Evolutionary conservation across 2,329 filamentous ascomycete species (phyloP).

Genomic region (Colletotrichum sp.): DNA sequence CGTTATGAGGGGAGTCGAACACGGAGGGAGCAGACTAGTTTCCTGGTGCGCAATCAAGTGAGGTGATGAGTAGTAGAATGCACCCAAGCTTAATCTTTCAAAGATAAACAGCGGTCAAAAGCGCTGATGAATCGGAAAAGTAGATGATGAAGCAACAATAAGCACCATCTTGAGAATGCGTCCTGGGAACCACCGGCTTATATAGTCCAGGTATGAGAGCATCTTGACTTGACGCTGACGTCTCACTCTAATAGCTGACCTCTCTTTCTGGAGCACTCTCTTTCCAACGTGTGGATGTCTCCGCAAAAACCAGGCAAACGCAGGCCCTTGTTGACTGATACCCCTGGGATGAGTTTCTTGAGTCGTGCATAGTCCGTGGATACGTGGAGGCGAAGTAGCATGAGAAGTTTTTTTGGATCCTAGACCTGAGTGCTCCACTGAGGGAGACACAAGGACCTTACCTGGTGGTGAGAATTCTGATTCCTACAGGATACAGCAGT

Average conservation of each 20-base stretch:
- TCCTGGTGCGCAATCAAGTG: not conserved
- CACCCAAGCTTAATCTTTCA: not conserved
- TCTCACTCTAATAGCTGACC: not conserved
- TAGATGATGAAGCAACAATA: not conserved
- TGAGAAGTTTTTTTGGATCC: slow-evolving; percentile 21
- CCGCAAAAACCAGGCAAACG: slow-evolving; percentile 25
- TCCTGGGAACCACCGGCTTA: not conserved
- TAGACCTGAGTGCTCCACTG: slow-evolving; percentile 7
- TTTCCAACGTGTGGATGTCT: not conserved
- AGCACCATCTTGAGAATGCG: not conserved
- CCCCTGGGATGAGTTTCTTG: slow-evolving; percentile 19
- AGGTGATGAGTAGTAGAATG: not conserved
- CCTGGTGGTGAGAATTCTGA: slow-evolving; percentile 4
- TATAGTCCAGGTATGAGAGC: slow-evolving; percentile 10
- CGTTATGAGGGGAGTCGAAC: no score
- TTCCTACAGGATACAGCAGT: not conserved
- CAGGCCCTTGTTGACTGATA: slow-evolving; percentile 13
- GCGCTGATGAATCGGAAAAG: not conserved
- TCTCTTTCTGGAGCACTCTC: not conserved
- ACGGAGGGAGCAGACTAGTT: not conserved
- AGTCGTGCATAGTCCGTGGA: slow-evolving; percentile 20
- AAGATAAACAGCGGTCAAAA: not conserved
- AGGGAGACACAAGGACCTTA: slow-evolving; percentile 5
- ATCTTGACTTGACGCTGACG: slow-evolving; percentile 19
- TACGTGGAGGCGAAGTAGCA: slow-evolving; percentile 21